These are phyloP conservation scores for Mycocentrospora acerina DNA, from an alignment of 2,329 filamentous ascomycete genomes.

Conservation along the genomic window DNA sequence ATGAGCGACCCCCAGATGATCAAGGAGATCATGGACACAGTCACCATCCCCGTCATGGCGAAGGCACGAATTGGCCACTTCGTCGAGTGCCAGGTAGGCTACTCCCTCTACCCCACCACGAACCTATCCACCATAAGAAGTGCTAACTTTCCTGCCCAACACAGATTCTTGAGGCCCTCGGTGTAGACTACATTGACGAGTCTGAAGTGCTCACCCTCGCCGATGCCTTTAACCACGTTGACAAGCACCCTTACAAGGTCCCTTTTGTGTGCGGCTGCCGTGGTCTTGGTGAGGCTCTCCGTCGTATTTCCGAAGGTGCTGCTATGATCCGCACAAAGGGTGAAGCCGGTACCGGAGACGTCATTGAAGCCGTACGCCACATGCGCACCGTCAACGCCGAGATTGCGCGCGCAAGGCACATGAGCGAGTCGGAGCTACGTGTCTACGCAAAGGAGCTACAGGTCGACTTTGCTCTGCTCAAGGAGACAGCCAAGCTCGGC, in stretches of 20 bases:
- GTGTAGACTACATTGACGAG: constrained; percentile 98
- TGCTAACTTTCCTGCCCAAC: not conserved
- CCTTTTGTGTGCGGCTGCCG: constrained; percentile 97
- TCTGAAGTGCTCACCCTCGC: constrained; percentile 96
- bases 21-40: constrained; percentile 88
- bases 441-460: constrained; percentile 80
- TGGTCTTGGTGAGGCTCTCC: constrained; percentile 88
- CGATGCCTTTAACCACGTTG: constrained; percentile 86
- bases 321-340: constrained; percentile 99
- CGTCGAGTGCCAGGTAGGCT: constrained; percentile 80
- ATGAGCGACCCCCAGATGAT: constrained; percentile 97
- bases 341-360: constrained; percentile 94
- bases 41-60: constrained; percentile 98
- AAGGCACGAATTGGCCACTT: constrained; percentile 98
- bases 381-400: constrained; percentile 87
- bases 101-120: not conserved
- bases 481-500: constrained; percentile 83
- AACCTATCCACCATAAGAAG: not conserved
- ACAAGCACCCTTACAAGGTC: constrained; percentile 77
- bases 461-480: constrained; percentile 74
- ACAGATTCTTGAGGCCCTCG: constrained; percentile 89
- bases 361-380: constrained; percentile 94
- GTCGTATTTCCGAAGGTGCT: constrained; percentile 87
- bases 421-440: constrained; percentile 72
- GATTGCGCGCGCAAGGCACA: constrained; percentile 69